Percentiles rank a stretch among this genome's conserved stretches.
phyloP scores from a whole-genome alignment of 1,139 yeast genomes.

The Kodamaea sp. region DNA sequence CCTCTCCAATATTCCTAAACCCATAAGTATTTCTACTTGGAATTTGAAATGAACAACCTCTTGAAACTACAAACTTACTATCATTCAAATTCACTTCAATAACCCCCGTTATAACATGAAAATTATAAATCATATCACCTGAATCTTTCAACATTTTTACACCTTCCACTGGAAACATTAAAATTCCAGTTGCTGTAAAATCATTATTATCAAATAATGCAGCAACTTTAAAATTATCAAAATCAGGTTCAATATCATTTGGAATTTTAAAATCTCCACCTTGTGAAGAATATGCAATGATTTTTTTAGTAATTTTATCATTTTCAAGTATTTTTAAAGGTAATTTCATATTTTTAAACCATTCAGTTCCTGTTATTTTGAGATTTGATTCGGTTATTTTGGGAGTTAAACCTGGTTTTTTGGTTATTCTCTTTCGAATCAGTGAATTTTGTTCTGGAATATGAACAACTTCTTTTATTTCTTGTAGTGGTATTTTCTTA shows the following conservation, averaged over 20 bases:
- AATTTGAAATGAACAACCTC: constrained; percentile 78
- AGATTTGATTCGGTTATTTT: constrained; percentile 39
- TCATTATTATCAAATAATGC: constrained; percentile 66
- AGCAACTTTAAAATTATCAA: constrained; percentile 61
- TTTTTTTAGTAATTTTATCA: constrained; percentile 40
- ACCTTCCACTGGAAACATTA: constrained; percentile 64
- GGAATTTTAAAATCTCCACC: constrained; percentile 48
- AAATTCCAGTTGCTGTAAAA: constrained; percentile 71
- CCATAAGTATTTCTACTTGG: constrained; percentile 76
- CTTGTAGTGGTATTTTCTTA: constrained; percentile 48
- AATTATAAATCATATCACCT: constrained; percentile 65
- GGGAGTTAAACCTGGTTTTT: neutral
- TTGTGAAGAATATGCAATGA: constrained; percentile 67
- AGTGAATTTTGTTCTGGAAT: constrained; percentile 28
- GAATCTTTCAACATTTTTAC: constrained; percentile 62
- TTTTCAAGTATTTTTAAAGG: constrained; percentile 53
- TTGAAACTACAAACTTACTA: constrained; percentile 55
- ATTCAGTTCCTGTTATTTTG: constrained; percentile 48
- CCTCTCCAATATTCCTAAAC: constrained; percentile 54
- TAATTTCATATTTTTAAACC: constrained; percentile 50
- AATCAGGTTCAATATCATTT: constrained; percentile 28
- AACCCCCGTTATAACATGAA: constrained; percentile 69
- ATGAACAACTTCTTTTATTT: constrained; percentile 56
- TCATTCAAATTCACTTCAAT: constrained; percentile 66
- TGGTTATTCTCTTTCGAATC: neutral